Conservation (phyloP, 352 stramenopile genomes). For the Globisporangium recalcitrans region DNA sequence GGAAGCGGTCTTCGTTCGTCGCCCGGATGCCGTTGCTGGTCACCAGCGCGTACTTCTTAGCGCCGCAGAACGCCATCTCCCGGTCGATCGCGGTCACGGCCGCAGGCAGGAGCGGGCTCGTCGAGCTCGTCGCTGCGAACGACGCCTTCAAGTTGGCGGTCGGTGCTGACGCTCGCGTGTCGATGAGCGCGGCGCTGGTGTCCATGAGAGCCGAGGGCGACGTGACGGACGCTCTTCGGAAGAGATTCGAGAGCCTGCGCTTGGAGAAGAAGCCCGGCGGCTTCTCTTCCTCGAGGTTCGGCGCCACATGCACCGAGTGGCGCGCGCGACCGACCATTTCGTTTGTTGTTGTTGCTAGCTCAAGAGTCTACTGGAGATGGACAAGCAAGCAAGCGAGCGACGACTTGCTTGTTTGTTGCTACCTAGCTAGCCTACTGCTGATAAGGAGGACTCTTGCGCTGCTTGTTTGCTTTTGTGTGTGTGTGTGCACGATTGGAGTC, state of each 20-base stretch:
- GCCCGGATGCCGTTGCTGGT: constrained; percentile 41
- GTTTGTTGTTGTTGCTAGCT: background rate
- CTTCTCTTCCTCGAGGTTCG: background rate
- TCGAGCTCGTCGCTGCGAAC: constrained; percentile 1
- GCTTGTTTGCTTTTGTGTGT: background rate
- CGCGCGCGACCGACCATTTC: constrained; percentile 8
- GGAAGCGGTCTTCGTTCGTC: constrained; percentile 68
- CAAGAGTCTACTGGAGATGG: background rate
- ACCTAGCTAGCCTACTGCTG: background rate
- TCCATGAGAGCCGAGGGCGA: constrained; percentile 17
- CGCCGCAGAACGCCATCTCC: constrained; percentile 53
- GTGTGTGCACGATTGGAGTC: background rate
- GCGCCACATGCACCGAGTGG: constrained; percentile 9
- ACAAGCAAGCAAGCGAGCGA: background rate
- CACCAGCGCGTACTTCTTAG: constrained; percentile 34
- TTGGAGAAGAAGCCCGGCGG: constrained; percentile 36
- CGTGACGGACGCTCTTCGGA: constrained; percentile 41
- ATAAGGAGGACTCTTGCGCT: background rate
- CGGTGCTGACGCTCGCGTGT: background rate
- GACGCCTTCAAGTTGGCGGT: background rate
- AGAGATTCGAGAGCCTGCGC: constrained; percentile 38
- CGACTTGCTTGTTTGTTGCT: background rate
- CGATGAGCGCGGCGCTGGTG: constrained; percentile 2
- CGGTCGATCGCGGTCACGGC: constrained; percentile 33
- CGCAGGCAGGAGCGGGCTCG: background rate